Evolutionary conservation across 2,329 filamentous ascomycete genomes (phyloP).

Genomic region (Metarhizium guizhouense): DNA sequence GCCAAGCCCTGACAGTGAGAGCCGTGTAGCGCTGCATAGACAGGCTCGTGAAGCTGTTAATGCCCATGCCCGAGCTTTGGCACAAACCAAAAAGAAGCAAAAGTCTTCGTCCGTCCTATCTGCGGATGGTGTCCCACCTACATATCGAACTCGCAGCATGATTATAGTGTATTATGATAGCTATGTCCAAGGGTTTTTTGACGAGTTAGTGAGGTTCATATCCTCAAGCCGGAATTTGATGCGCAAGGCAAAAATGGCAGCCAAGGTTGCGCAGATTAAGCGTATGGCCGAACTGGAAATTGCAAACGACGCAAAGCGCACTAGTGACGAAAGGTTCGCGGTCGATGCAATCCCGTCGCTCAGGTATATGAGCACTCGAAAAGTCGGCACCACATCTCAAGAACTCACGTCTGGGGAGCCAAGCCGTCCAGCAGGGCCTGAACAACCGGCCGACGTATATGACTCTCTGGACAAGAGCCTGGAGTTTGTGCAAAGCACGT

Average conservation of each 20-base stretch:
- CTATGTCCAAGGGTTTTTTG: slow-evolving; percentile 74
- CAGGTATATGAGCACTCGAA: slow-evolving; percentile 29
- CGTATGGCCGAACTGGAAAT: slow-evolving; percentile 51
- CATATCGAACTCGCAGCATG: slow-evolving; percentile 63
- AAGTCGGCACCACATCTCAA: slow-evolving; percentile 20
- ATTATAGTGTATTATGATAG: slow-evolving; percentile 91
- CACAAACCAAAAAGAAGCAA: slow-evolving; percentile 39
- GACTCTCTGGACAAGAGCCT: slow-evolving; percentile 70
- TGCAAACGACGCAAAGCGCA: slow-evolving; percentile 35
- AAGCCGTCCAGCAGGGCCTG: background rate
- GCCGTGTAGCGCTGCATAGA: slow-evolving; percentile 15
- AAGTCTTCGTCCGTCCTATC: slow-evolving; percentile 45
- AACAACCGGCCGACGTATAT: slow-evolving; percentile 40
- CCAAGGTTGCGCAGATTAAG: slow-evolving; percentile 59
- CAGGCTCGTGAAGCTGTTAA: slow-evolving; percentile 36
- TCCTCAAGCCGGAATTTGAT: slow-evolving; percentile 74
- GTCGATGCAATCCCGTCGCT: slow-evolving; percentile 27
- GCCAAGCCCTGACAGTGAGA: slow-evolving; percentile 10
- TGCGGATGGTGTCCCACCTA: slow-evolving; percentile 36
- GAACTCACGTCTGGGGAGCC: slow-evolving; percentile 11
- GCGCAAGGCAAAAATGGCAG: slow-evolving; percentile 80
- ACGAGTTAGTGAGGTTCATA: slow-evolving; percentile 73
- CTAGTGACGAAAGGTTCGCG: slow-evolving; percentile 25
- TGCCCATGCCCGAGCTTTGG: slow-evolving; percentile 36
- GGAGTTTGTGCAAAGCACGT: slow-evolving; percentile 71